phyloP scores from a whole-genome alignment of 129 eudicot genomes.

The Artemisia tridentata region DNA sequence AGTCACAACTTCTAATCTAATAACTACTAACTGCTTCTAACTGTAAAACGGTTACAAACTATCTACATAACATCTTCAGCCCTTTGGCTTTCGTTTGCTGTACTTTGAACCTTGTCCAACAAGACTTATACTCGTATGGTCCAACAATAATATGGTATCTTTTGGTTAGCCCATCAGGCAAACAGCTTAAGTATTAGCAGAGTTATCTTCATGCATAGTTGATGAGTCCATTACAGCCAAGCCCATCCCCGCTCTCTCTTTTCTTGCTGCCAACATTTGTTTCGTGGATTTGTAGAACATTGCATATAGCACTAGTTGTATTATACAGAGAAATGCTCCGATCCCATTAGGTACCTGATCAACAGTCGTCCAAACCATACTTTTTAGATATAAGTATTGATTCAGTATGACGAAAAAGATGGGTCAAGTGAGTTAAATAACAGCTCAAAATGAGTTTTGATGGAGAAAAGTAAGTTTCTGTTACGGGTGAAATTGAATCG shows the following conservation, averaged over 20 bases:
- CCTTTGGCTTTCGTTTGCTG: too few species aligned
- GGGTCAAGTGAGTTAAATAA: too few species aligned
- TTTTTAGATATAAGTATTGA: not conserved
- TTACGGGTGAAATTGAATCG: too few species aligned
- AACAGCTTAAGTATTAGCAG: not conserved
- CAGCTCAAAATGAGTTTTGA: too few species aligned
- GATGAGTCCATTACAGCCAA: slow-evolving; percentile 22
- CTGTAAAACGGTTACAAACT: too few species aligned
- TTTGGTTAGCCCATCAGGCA: not conserved
- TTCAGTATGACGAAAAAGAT: not conserved
- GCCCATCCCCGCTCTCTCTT: slow-evolving; percentile 48
- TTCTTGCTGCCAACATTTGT: slow-evolving; percentile 42
- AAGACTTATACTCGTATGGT: too few species aligned
- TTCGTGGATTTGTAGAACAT: slow-evolving; percentile 65
- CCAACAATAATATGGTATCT: not conserved
- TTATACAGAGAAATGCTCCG: slow-evolving; percentile 59
- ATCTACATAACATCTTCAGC: too few species aligned
- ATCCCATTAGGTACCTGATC: slow-evolving; percentile 71
- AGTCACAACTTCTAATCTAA: too few species aligned
- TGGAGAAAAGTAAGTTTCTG: too few species aligned
- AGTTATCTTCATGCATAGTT: not conserved
- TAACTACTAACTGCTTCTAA: too few species aligned
- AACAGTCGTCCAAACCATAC: not conserved
- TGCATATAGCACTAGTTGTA: slow-evolving; percentile 66
- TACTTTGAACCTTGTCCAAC: too few species aligned